phyloP scores from a whole-genome alignment of 345 rosid species.

The Streptanthus diversifolius region DNA sequence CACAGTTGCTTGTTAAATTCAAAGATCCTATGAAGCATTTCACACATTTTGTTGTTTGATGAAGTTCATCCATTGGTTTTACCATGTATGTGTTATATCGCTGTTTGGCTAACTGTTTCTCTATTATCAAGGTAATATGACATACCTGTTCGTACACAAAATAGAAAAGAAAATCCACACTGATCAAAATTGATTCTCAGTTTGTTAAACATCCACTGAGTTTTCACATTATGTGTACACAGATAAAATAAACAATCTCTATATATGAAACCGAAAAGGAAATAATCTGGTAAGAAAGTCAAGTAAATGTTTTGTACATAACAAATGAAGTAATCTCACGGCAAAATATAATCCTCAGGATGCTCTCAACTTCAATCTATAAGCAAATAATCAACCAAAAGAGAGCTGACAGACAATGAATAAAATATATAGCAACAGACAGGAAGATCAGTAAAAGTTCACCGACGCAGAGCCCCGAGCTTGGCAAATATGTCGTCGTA shows the following conservation, averaged over 20 bases:
- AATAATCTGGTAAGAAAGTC: not conserved
- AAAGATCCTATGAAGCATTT: constrained; percentile 7
- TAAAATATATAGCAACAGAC: not conserved
- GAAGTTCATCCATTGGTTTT: not conserved
- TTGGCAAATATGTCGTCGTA: constrained; percentile 57
- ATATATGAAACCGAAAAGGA: not conserved
- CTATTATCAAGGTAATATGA: not conserved
- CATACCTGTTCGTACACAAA: not conserved
- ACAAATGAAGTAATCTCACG: not conserved
- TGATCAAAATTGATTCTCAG: not conserved
- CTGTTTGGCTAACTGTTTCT: not conserved
- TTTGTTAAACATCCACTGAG: not conserved
- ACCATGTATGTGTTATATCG: not conserved
- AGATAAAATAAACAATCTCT: not conserved
- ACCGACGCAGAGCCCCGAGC: constrained; percentile 48
- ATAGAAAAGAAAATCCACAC: not conserved
- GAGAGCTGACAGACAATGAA: not conserved
- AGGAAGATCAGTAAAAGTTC: not conserved
- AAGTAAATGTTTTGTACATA: not conserved
- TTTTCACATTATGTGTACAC: not conserved
- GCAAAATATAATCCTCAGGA: not conserved
- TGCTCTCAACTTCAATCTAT: not conserved
- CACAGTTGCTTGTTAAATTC: not conserved
- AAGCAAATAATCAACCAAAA: constrained; percentile 21
- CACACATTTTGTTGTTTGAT: not conserved